Conservation (phyloP, 345 rosid genomes). For the Atalantia buxifolia region DNA sequence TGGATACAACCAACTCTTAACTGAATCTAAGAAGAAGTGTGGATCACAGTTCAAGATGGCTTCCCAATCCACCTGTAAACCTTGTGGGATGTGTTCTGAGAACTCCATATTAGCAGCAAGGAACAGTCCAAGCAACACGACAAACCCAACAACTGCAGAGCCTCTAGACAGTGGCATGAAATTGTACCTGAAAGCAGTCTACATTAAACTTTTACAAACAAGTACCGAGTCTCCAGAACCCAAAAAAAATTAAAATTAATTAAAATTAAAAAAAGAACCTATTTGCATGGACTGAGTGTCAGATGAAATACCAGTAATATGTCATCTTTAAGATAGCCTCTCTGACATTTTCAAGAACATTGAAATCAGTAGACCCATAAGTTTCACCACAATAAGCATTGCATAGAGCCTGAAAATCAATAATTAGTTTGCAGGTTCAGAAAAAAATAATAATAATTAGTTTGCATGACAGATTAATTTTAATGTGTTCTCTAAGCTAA, state of each 20-base stretch:
- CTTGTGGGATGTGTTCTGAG: constrained; percentile 62
- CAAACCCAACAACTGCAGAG: constrained; percentile 77
- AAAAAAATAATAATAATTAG: no score
- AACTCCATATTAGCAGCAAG: constrained; percentile 93
- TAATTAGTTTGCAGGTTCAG: not conserved
- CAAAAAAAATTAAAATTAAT: not conserved
- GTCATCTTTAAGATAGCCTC: constrained; percentile 85
- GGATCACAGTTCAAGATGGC: constrained; percentile 79
- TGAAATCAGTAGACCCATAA: constrained; percentile 62
- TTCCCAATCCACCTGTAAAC: constrained; percentile 90
- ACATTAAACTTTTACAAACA: not conserved
- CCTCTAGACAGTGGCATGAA: constrained; percentile 97
- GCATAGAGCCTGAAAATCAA: constrained; percentile 62
- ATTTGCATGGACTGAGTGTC: constrained; percentile 1
- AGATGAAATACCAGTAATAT: constrained; percentile 72
- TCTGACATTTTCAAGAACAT: constrained; percentile 58
- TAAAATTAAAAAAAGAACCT: not conserved
- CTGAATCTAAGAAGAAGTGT: constrained; percentile 49
- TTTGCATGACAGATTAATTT: not conserved
- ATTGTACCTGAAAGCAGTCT: constrained; percentile 62
- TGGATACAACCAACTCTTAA: constrained; percentile 79
- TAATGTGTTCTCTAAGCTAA: not conserved
- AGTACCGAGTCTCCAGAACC: not conserved
- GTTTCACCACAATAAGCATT: constrained; percentile 77
- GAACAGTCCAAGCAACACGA: constrained; percentile 73